phyloP scores from a whole-genome alignment of 2,329 filamentous ascomycete genomes.

The Scorias spongiosa region DNA sequence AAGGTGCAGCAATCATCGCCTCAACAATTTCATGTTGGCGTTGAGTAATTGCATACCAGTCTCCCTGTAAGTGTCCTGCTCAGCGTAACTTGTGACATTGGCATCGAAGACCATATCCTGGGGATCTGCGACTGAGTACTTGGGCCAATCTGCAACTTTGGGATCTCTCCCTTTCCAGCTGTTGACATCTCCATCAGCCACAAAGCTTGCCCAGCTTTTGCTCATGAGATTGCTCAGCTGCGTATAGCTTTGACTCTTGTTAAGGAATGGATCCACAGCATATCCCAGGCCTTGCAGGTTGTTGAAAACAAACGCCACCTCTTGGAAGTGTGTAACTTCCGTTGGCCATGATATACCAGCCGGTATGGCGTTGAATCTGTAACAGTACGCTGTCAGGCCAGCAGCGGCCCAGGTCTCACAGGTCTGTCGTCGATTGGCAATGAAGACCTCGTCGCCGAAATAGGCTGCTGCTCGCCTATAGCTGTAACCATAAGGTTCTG shows the following conservation, averaged over 20 bases:
- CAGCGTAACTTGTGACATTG: constrained; percentile 17
- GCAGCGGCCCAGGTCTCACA: constrained; percentile 36
- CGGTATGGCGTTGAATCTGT: constrained; percentile 44
- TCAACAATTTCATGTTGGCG: neutral
- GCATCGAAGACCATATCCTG: constrained; percentile 33
- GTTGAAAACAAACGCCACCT: constrained; percentile 33
- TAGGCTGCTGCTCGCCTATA: constrained; percentile 42
- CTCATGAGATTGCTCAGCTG: constrained; percentile 29
- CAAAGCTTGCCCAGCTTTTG: constrained; percentile 30
- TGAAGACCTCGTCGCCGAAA: constrained; percentile 39
- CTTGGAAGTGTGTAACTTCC: constrained; percentile 40
- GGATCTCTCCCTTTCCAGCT: constrained; percentile 10
- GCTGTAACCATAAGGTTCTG: constrained; percentile 27
- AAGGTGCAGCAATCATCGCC: neutral
- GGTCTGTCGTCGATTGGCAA: constrained; percentile 39
- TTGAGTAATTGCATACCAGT: constrained; percentile 26
- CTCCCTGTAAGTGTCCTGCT: constrained; percentile 27
- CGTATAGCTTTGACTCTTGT: constrained; percentile 22
- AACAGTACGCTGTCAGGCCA: constrained; percentile 40
- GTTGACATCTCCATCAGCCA: constrained; percentile 27
- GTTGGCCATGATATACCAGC: constrained; percentile 27
- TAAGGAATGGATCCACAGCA: constrained; percentile 20
- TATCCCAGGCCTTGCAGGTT: constrained; percentile 31
- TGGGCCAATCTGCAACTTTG: constrained; percentile 22
- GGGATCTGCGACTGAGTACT: constrained; percentile 22